These are phyloP conservation scores for Tothia fuscella DNA, from an alignment of 2,329 filamentous ascomycete genomes.

Conservation along the genomic window DNA sequence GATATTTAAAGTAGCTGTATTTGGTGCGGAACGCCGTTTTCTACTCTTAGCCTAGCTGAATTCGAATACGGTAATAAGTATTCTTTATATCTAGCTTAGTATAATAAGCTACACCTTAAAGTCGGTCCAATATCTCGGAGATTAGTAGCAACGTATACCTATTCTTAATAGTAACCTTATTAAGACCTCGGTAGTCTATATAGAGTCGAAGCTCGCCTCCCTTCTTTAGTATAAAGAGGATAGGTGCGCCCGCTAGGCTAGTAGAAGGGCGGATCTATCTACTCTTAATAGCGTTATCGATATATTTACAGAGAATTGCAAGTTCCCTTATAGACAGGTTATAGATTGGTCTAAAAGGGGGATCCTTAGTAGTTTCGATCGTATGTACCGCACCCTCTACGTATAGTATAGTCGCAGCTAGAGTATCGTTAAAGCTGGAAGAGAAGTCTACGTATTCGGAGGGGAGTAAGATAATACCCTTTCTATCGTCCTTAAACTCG, in stretches of 20 bases:
- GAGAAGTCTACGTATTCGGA: neutral
- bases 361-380: neutral
- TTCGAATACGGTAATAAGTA: slow-evolving; percentile 23
- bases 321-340: neutral
- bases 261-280: slow-evolving; percentile 14
- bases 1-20: slow-evolving; percentile 24
- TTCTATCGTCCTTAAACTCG: too few relatives aligned
- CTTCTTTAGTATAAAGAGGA: slow-evolving; percentile 24
- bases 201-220: slow-evolving; percentile 20
- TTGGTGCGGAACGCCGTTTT: slow-evolving; percentile 24
- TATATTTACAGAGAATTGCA: slow-evolving; percentile 11
- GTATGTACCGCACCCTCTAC: neutral
- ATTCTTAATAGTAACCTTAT: slow-evolving; percentile 25
- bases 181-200: slow-evolving; percentile 26
- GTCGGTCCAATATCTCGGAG: slow-evolving; percentile 18
- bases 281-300: slow-evolving; percentile 14
- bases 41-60: slow-evolving; percentile 22
- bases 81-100: slow-evolving; percentile 24
- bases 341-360: neutral
- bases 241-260: slow-evolving; percentile 14
- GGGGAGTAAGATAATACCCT: too few relatives aligned
- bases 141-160: slow-evolving; percentile 22
- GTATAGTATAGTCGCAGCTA: neutral
- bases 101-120: slow-evolving; percentile 18
- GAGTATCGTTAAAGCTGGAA: neutral